Conservation (phyloP, 495 filamentous ascomycete genomes). For the Astrothelium macrocarpum region DNA sequence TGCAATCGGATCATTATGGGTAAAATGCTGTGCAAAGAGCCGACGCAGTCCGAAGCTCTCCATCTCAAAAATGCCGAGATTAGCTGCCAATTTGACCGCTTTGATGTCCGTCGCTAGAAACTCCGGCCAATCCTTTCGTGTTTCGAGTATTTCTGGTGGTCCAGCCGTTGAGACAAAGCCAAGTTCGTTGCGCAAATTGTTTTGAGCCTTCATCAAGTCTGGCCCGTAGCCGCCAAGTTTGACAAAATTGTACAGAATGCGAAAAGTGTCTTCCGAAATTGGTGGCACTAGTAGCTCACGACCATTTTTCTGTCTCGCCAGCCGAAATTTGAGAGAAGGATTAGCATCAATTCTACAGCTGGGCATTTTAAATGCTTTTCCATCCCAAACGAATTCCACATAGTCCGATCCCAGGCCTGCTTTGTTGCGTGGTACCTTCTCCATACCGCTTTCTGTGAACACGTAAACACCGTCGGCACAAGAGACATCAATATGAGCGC, state of each 20-base stretch:
- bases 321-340: background rate
- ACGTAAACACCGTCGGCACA: background rate
- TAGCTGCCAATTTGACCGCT: background rate
- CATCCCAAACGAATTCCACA: slow-evolving; percentile 5
- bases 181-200: background rate
- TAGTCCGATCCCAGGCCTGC: background rate
- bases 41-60: background rate
- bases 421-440: background rate
- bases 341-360: background rate
- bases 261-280: slow-evolving; percentile 2
- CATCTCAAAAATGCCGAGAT: slow-evolving; percentile 3
- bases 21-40: slow-evolving; percentile 5
- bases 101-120: background rate
- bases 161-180: background rate
- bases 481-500: background rate
- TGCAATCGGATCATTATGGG: slow-evolving; percentile 5
- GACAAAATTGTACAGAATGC: slow-evolving; percentile 10
- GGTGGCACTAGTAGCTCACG: background rate
- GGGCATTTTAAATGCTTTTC: slow-evolving; percentile 1
- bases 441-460: background rate
- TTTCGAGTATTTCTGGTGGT: slow-evolving; percentile 1
- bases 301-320: slow-evolving; percentile 1
- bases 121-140: background rate
- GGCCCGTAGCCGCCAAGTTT: background rate
- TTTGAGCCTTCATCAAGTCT: background rate